Conservation (phyloP, 345 rosid species). For the Theobroma cacao region DNA sequence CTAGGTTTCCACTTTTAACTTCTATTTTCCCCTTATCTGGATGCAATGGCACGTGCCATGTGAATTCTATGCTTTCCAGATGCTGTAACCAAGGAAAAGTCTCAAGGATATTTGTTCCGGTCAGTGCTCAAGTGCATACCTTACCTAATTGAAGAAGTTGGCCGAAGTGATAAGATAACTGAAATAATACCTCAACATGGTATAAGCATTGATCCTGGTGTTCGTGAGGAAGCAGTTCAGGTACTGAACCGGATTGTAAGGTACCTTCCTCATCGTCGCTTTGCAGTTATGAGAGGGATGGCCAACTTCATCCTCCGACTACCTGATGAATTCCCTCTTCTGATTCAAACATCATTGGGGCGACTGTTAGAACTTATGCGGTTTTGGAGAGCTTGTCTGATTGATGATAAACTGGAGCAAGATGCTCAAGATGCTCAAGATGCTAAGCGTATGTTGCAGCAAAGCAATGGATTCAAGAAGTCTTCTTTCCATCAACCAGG, state of each 20-base stretch:
- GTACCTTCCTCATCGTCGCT: conserved; percentile 88
- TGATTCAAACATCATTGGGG: conserved; percentile 90
- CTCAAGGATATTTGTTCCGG: conserved; percentile 89
- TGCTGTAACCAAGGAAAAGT: conserved; percentile 95
- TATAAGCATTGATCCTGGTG: conserved; percentile 96
- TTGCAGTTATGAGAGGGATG: conserved; percentile 99
- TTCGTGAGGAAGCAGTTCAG: conserved; percentile 98
- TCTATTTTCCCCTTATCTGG: conserved; percentile 9
- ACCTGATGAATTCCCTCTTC: conserved; percentile 98
- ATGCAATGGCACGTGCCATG: conserved; percentile 6
- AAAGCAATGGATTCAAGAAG: conserved; percentile 64
- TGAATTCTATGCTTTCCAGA: conserved; percentile 46
- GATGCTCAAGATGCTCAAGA: conserved; percentile 40
- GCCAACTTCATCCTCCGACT: conserved; percentile 87
- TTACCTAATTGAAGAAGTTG: conserved; percentile 92
- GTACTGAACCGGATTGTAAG: conserved; percentile 91
- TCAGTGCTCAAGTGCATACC: conserved; percentile 98
- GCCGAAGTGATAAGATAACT: conserved; percentile 92
- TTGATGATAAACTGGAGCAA: conserved; percentile 60
- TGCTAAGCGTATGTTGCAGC: conserved; percentile 42
- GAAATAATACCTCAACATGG: conserved; percentile 99
- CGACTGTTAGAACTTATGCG: conserved; percentile 97
- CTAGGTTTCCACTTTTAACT: not conserved
- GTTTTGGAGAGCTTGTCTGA: conserved; percentile 93
- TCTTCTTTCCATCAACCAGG: conserved; percentile 66